Evolutionary conservation across 2,329 filamentous ascomycete genomes (phyloP).

Genomic region (Xylariales sp.): DNA sequence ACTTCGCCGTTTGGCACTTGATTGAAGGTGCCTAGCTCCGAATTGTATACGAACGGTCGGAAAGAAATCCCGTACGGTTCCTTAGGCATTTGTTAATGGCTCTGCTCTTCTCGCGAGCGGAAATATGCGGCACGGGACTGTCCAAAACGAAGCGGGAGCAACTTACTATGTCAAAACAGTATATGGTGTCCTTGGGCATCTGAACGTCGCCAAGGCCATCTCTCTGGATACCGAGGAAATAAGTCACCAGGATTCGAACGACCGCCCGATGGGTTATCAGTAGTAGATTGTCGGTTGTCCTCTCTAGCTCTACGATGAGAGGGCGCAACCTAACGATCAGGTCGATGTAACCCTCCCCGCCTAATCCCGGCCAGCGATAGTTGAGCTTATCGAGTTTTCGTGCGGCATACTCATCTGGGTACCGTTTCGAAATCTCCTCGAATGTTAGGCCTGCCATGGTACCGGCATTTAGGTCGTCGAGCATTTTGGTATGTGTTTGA

Average conservation of each 20-base stretch:
- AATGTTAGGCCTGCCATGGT: slow-evolving; percentile 31
- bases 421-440: slow-evolving; percentile 23
- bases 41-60: slow-evolving; percentile 24
- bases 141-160: neutral
- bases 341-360: slow-evolving; percentile 34
- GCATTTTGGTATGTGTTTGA: slow-evolving; percentile 33
- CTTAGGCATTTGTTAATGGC: slow-evolving; percentile 4
- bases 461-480: slow-evolving; percentile 32
- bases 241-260: slow-evolving; percentile 26
- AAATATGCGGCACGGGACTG: too few relatives aligned
- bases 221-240: slow-evolving; percentile 34
- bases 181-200: slow-evolving; percentile 30
- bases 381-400: slow-evolving; percentile 32
- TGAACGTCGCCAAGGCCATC: slow-evolving; percentile 24
- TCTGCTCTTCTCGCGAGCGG: neutral
- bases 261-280: slow-evolving; percentile 35
- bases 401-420: slow-evolving; percentile 29
- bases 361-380: slow-evolving; percentile 34
- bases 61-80: slow-evolving; percentile 33
- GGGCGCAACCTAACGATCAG: slow-evolving; percentile 33
- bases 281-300: slow-evolving; percentile 28
- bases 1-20: slow-evolving; percentile 29
- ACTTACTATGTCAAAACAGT: slow-evolving; percentile 35
- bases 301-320: slow-evolving; percentile 35
- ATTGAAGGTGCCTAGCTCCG: slow-evolving; percentile 22